phyloP scores from a whole-genome alignment of 169 alveolate species.

The Plasmodium relictum region DNA sequence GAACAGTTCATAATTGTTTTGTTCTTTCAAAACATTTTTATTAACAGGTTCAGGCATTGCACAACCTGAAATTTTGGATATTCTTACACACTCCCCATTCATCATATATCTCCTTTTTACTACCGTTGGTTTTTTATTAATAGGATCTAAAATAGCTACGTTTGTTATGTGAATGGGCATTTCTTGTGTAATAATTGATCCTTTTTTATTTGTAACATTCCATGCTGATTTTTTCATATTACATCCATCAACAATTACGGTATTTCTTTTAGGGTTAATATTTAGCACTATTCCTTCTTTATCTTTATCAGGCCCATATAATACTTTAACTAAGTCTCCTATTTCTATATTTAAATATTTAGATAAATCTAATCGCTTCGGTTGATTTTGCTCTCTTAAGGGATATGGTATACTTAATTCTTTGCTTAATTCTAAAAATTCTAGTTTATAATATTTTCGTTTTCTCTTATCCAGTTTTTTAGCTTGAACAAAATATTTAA shows the following conservation, averaged over 20 bases:
- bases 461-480: conserved; percentile 82
- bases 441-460: conserved; percentile 81
- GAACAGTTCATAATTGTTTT: conserved; percentile 79
- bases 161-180: conserved; percentile 93
- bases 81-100: conserved; percentile 92
- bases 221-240: conserved; percentile 91
- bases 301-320: conserved; percentile 90
- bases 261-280: conserved; percentile 87
- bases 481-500: conserved; percentile 87
- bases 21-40: conserved; percentile 75
- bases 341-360: conserved; percentile 86
- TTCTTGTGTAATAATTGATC: conserved; percentile 88
- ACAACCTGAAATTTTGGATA: conserved; percentile 89
- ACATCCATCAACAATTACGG: conserved; percentile 91
- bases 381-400: conserved; percentile 83
- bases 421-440: conserved; percentile 85
- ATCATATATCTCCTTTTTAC: conserved; percentile 90
- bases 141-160: conserved; percentile 93
- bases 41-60: conserved; percentile 86
- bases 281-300: conserved; percentile 89
- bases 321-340: conserved; percentile 92
- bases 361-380: conserved; percentile 86
- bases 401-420: conserved; percentile 89
- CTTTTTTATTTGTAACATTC: conserved; percentile 83
- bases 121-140: conserved; percentile 91